A percentile compares a stretch with the other conserved stretches of the same genome.
Evolutionary conservation across 176 grass and related monocot species (phyloP).

Genomic region (Avena eriantha): DNA sequence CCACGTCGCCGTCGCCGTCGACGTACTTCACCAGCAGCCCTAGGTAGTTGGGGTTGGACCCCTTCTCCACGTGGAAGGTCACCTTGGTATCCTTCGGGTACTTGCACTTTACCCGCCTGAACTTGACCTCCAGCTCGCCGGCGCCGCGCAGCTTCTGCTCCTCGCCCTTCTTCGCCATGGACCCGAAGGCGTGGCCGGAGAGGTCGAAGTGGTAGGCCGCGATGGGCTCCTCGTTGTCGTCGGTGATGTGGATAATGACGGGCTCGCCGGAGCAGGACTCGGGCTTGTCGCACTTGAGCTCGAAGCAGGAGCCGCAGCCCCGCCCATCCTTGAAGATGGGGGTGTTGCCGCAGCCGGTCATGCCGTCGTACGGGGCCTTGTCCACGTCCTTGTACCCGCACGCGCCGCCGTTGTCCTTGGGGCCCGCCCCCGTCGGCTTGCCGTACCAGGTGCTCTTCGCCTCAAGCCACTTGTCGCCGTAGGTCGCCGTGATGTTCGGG

Average conservation of each 20-base stretch:
- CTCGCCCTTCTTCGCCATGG: too few species aligned
- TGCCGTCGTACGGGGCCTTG: slow-evolving; percentile 49
- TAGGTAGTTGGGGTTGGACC: slow-evolving; percentile 56
- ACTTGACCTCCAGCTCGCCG: slow-evolving; percentile 50
- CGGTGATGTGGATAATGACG: too few species aligned
- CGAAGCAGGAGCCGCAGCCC: slow-evolving; percentile 62
- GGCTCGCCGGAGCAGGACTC: too few species aligned
- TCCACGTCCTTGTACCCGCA: slow-evolving; percentile 56
- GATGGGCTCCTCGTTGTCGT: too few species aligned
- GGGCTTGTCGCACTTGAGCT: slow-evolving; percentile 31
- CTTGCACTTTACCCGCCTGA: slow-evolving; percentile 46
- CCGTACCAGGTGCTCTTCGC: slow-evolving; percentile 73
- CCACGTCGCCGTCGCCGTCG: slow-evolving; percentile 50
- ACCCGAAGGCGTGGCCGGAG: too few species aligned
- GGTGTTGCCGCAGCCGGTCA: slow-evolving; percentile 64
- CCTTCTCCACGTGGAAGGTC: slow-evolving; percentile 67
- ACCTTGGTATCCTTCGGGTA: slow-evolving; percentile 40
- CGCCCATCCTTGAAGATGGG: slow-evolving; percentile 55
- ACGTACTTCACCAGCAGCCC: slow-evolving; percentile 54
- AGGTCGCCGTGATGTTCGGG: slow-evolving; percentile 31
- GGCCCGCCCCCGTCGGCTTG: slow-evolving; percentile 46
- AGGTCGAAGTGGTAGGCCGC: too few species aligned
- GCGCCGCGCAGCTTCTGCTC: too few species aligned
- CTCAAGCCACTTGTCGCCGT: slow-evolving; percentile 31
- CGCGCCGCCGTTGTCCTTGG: slow-evolving; percentile 58